Evolutionary conservation across 1,284 basidiomycete species (phyloP).

Genomic region (Phellopilus nigrolimitatus): DNA sequence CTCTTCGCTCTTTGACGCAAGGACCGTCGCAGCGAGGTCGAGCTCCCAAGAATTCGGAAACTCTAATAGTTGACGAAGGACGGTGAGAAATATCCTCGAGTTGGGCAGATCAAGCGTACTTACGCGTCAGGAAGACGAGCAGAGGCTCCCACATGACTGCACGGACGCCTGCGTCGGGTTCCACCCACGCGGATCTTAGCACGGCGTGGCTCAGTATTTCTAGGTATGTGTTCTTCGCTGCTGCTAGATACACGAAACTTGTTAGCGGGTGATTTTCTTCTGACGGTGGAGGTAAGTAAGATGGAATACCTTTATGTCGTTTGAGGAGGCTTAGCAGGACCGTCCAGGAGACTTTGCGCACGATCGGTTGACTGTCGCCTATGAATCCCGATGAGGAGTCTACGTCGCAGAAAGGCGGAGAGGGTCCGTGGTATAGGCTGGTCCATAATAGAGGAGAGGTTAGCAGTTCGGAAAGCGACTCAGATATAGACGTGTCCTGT

Average conservation of each 20-base stretch:
- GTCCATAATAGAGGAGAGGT: slow-evolving; percentile 58
- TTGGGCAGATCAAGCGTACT: slow-evolving; percentile 22
- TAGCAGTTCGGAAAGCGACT: slow-evolving; percentile 34
- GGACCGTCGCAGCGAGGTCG: slow-evolving; percentile 30
- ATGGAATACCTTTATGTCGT: slow-evolving; percentile 38
- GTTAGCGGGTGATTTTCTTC: too few relatives aligned
- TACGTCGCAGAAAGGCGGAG: slow-evolving; percentile 41
- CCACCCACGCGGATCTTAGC: slow-evolving; percentile 73
- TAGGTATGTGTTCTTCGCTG: slow-evolving; percentile 34
- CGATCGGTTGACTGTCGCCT: slow-evolving; percentile 58
- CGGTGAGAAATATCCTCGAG: neutral
- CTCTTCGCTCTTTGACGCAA: slow-evolving; percentile 11
- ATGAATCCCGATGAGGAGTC: slow-evolving; percentile 38
- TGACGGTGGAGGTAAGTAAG: neutral
- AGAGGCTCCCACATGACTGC: slow-evolving; percentile 65
- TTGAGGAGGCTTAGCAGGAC: slow-evolving; percentile 41
- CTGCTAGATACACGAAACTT: slow-evolving; percentile 32
- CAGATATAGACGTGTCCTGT: slow-evolving; percentile 22
- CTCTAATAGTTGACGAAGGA: slow-evolving; percentile 35
- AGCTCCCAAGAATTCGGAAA: slow-evolving; percentile 60
- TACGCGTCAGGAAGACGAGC: slow-evolving; percentile 69
- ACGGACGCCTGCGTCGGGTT: slow-evolving; percentile 66
- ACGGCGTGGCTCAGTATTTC: slow-evolving; percentile 52
- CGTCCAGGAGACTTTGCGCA: slow-evolving; percentile 64
- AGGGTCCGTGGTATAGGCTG: slow-evolving; percentile 41